phyloP scores from a whole-genome alignment of 306 rosid species.

The Gleditsia sinensis region DNA sequence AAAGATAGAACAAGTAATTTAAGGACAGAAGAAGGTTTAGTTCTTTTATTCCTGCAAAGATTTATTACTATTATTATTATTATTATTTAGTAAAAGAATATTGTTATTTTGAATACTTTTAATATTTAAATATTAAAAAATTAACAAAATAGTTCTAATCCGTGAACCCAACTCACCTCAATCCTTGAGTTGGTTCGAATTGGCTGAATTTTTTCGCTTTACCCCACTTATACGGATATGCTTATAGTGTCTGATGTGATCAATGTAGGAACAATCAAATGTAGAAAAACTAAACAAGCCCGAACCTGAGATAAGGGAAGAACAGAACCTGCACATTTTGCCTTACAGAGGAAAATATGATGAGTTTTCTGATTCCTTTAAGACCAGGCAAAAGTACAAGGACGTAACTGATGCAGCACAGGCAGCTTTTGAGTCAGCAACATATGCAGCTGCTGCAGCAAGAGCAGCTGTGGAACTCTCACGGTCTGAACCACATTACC shows the following conservation, averaged over 20 bases:
- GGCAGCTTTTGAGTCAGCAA: slow-evolving; percentile 94
- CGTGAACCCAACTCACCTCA: too few relatives aligned
- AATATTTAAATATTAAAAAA: too few relatives aligned
- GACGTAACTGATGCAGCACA: slow-evolving; percentile 91
- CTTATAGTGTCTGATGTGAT: slow-evolving; percentile 30
- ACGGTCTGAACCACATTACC: slow-evolving; percentile 56
- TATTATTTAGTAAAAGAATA: too few relatives aligned
- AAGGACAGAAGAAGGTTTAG: too few relatives aligned
- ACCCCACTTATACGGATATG: too few relatives aligned
- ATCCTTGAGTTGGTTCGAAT: too few relatives aligned
- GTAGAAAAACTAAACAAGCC: slow-evolving; percentile 41
- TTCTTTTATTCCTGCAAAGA: too few relatives aligned
- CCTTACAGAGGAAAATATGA: slow-evolving; percentile 43
- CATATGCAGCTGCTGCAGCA: slow-evolving; percentile 89
- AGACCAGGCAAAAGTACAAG: slow-evolving; percentile 55
- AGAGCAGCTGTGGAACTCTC: slow-evolving; percentile 84
- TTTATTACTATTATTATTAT: too few relatives aligned
- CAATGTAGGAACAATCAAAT: slow-evolving; percentile 50
- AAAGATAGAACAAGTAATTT: too few relatives aligned
- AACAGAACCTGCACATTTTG: slow-evolving; percentile 29
- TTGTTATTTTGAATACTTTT: too few relatives aligned
- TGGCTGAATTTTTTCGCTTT: too few relatives aligned
- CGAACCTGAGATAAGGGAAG: slow-evolving; percentile 30
- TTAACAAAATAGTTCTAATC: too few relatives aligned
- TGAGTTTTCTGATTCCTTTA: slow-evolving; percentile 50